Evolutionary conservation across 73 alveolate species (phyloP), one percentile per base, ranked within the genome.

Genomic region (Uronychia binucleata): DNA sequence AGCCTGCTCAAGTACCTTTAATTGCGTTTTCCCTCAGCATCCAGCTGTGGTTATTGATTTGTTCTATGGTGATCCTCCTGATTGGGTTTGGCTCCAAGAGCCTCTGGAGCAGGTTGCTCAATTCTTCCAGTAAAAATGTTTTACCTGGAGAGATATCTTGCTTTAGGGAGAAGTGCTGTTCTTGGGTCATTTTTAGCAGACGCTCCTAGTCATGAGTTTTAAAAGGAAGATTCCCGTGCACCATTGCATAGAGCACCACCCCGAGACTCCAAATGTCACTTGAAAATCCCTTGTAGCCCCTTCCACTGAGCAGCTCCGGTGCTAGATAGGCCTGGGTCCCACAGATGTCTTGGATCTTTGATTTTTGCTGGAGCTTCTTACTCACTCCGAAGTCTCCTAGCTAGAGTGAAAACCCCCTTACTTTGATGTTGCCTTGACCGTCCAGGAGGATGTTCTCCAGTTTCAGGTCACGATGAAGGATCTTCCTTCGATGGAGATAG

Each of bases 261-360:
- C 98, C 98, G 29, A 93, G 88, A 75, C 94, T 82, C 98, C 98
- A 94, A 26, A 92, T 90, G 89, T 94, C 98, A 1, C 91, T 95
- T 74, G 90, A 93, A 67, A 89, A 94, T 5, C 97, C 97, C 34
- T 91, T 88, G 84, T 94, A 94, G 33, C 98, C 98, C 31, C 86
- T 89, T 26, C 91, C 94, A 31, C 74, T 92, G 28, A 94, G 84
- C 32, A 94, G 88, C 86, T 94, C 98, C 0, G 98, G 98, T 0
- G 98, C 98, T 87, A 94, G 84, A 86, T 94, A 94, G 28, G 95
- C 97, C 0, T 97, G 98, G 0, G 98, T 94, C 0, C 98, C 98
- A 86, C 98, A 94, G 80, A 90, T 92, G 46, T 94, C 98, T 59
- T 94, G 82, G 57, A 94, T 90, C 34, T 77, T 76, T 75, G 88